These are phyloP conservation scores for Metschnikowia lunata DNA, from an alignment of 805 yeast genomes.

Conservation along the genomic window DNA sequence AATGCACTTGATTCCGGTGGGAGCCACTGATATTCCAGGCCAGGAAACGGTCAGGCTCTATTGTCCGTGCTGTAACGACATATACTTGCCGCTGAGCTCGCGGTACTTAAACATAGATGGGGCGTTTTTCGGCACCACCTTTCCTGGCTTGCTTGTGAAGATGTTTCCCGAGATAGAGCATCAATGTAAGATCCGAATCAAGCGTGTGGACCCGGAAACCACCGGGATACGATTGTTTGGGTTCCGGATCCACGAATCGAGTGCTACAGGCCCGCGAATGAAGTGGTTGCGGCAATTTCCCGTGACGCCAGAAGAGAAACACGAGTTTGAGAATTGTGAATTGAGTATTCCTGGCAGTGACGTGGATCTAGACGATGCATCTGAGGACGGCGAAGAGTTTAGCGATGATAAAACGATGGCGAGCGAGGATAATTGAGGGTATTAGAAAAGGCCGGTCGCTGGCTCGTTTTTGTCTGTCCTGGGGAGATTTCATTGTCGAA, in stretches of 20 bases:
- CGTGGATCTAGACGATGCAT: conserved; percentile 22
- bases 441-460: neutral
- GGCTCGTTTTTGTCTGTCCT: too few species aligned
- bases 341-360: conserved; percentile 45
- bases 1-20: conserved; percentile 86
- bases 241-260: conserved; percentile 69
- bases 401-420: conserved; percentile 43
- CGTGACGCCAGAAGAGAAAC: conserved; percentile 51
- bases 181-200: conserved; percentile 57
- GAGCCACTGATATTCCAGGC: conserved; percentile 86
- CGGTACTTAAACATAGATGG: conserved; percentile 89
- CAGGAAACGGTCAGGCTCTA: conserved; percentile 86
- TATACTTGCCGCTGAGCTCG: conserved; percentile 84
- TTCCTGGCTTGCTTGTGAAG: conserved; percentile 87
- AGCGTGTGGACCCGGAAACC: conserved; percentile 45
- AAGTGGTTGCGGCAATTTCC: conserved; percentile 87
- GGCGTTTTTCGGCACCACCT: conserved; percentile 93
- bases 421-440: conserved; percentile 26
- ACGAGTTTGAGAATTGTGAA: conserved; percentile 63
- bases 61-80: conserved; percentile 92
- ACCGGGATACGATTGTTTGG: conserved; percentile 83
- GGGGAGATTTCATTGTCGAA: too few species aligned
- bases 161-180: conserved; percentile 87
- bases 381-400: conserved; percentile 26
- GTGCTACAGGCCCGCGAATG: conserved; percentile 91